Evolutionary conservation across 345 rosid genomes (phyloP).

Genomic region (Eucalyptus curtisii): DNA sequence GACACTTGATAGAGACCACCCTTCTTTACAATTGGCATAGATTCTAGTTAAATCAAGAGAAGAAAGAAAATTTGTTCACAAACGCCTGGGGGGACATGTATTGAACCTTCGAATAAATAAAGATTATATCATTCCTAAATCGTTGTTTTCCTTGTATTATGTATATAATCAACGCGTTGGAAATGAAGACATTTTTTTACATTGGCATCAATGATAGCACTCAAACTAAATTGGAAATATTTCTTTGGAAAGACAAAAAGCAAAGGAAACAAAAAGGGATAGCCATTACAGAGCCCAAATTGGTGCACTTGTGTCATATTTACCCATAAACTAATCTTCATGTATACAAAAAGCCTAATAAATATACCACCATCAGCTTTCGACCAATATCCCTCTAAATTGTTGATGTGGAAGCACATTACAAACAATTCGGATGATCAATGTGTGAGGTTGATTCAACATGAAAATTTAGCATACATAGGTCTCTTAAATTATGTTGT

Average conservation of each 20-base stretch:
- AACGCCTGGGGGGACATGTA: not conserved
- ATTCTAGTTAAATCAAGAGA: not conserved
- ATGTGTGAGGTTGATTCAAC: not conserved
- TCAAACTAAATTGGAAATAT: not conserved
- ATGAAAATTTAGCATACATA: not conserved
- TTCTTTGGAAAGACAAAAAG: not conserved
- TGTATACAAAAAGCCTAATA: not conserved
- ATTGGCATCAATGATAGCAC: not conserved
- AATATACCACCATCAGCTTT: not conserved
- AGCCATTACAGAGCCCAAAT: not conserved
- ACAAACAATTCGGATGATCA: rapidly evolving
- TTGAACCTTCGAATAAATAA: not conserved
- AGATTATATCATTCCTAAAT: not conserved
- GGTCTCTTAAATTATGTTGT: not conserved
- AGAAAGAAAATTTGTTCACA: not conserved
- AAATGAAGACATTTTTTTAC: not conserved
- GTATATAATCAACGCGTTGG: not conserved
- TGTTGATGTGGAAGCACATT: not conserved
- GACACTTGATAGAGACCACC: not conserved
- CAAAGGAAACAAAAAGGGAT: rapidly evolving
- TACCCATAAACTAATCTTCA: not conserved
- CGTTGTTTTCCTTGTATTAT: not conserved
- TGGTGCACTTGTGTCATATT: not conserved
- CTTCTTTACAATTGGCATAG: not conserved
- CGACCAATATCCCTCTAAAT: not conserved